Base-by-base conservation (phyloP, 306 rosid species). In the Pyrus bretschneideri region DNA sequence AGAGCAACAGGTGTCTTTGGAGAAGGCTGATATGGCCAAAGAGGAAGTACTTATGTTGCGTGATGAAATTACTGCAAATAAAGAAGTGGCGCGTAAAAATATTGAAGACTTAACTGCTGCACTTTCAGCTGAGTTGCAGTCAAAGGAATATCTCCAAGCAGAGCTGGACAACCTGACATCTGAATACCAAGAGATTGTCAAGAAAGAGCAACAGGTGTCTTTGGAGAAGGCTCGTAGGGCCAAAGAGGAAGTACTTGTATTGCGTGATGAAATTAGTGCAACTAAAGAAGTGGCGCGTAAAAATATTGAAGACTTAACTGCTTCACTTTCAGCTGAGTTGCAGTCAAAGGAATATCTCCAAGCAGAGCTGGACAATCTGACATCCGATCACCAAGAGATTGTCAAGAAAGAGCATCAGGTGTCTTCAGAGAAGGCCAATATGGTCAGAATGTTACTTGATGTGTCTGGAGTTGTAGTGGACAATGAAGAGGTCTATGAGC, bases 301-400 rank as follows among this genome's bases (percentile, higher is more conserved):
- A 65, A 81, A 76, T 81, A 83, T 95, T 79, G 92, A 89, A 80
- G 72, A 70, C 58, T 75, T 92, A 80, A 89, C 89, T 55, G 83
- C 74, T 51, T 87, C 90, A 58, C 84, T 92, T 84, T 83, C 85
- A 81, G 72, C 82, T 30, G 91, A 86, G 74, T 85, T 86, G 45
- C 97, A 73, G 91, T 91, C 84, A 76, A 96, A 89, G 76, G 79
- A 89, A 83, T 85, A 83, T 82, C 84, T 92, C 75, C 89, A 87
- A 75, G 84, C 83, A 42, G 93, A 91, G 84, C 85, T 92, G 84
- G 83, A 86, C 67, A 89, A 87, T 57, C 64, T 92, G 84, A 82
- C 78, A 45, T 74, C 81, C 49, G 82, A 87, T 71, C 85, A 76
- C 69, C 80, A 87, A 61, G 86, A 88, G 73, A 81, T 83, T 78